Conservation (phyloP, 2,329 filamentous ascomycete species). For the Stagonosporopsis chrysanthemi region DNA sequence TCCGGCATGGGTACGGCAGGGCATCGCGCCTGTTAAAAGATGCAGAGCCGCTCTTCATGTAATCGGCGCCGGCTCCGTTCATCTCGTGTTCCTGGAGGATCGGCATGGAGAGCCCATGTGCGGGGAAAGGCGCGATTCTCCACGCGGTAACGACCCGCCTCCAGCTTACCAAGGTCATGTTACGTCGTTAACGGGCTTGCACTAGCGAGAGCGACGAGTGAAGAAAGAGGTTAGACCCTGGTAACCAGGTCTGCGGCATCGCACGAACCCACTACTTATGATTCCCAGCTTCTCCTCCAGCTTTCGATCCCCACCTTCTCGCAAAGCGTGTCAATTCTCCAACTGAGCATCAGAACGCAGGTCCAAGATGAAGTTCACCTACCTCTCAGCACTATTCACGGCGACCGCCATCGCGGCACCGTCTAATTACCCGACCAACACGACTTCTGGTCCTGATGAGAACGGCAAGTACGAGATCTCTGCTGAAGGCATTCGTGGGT, state of each 20-base stretch:
- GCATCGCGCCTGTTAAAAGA: slow-evolving; percentile 5
- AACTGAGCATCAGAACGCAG: slow-evolving; percentile 22
- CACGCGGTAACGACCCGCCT: slow-evolving; percentile 26
- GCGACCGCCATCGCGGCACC: slow-evolving; percentile 39
- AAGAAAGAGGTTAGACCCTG: slow-evolving; percentile 24
- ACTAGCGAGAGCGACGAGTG: slow-evolving; percentile 16
- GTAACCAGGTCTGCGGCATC: slow-evolving; percentile 28
- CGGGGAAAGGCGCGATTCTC: slow-evolving; percentile 35
- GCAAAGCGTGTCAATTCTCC: slow-evolving; percentile 23
- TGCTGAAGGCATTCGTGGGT: slow-evolving; percentile 70
- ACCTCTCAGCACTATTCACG: slow-evolving; percentile 34
- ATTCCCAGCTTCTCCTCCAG: slow-evolving; percentile 22
- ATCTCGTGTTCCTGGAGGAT: slow-evolving; percentile 38
- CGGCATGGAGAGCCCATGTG: slow-evolving; percentile 29
- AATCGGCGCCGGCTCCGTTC: slow-evolving; percentile 24
- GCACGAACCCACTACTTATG: slow-evolving; percentile 26
- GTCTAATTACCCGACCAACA: slow-evolving; percentile 33
- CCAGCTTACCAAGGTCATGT: slow-evolving; percentile 17
- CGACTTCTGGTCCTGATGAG: slow-evolving; percentile 41
- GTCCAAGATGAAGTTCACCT: slow-evolving; percentile 35
- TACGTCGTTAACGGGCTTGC: slow-evolving; percentile 22
- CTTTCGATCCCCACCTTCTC: slow-evolving; percentile 17
- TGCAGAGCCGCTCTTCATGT: slow-evolving; percentile 6
- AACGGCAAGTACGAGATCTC: slow-evolving; percentile 74
- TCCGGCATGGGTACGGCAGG: not conserved